Evolutionary conservation across 495 filamentous ascomycete genomes (phyloP).

Genomic region (Xylaria curta): DNA sequence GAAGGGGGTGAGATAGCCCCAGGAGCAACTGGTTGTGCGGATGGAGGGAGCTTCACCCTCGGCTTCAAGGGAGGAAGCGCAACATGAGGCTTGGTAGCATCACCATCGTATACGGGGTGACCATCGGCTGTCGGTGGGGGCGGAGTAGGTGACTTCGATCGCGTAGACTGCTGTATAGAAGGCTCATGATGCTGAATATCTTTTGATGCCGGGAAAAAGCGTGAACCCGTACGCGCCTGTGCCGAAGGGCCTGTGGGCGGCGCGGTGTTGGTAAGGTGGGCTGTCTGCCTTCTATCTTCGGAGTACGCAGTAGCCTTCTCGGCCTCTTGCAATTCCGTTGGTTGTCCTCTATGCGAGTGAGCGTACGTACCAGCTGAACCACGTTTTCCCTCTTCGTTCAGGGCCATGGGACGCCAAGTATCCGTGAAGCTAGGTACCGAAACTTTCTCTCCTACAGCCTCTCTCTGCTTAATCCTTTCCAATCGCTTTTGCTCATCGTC

Average conservation of each 20-base stretch:
- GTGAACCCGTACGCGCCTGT: constrained; percentile 57
- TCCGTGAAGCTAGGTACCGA: constrained; percentile 14
- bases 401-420: constrained; percentile 21
- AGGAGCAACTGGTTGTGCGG: constrained; percentile 38
- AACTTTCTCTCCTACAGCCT: neutral
- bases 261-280: constrained; percentile 23
- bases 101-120: constrained; percentile 75
- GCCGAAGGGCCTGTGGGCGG: constrained; percentile 48
- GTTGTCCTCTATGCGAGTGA: constrained; percentile 5
- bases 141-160: constrained; percentile 64
- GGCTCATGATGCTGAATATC: constrained; percentile 22
- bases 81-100: constrained; percentile 68
- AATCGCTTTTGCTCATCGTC: constrained; percentile 29
- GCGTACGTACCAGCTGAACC: constrained; percentile 7
- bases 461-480: constrained; percentile 31
- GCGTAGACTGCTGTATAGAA: constrained; percentile 21
- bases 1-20: constrained; percentile 45
- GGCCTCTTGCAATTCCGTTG: constrained; percentile 20
- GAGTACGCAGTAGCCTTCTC: constrained; percentile 26
- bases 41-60: constrained; percentile 74
- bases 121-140: constrained; percentile 74
- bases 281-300: constrained; percentile 45
- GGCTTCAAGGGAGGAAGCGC: constrained; percentile 71
- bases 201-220: constrained; percentile 68
- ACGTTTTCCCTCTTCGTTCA: constrained; percentile 24